These are phyloP conservation scores for Rosa hybrid DNA, from an alignment of 331 rosid genomes.

Conservation along the genomic window DNA sequence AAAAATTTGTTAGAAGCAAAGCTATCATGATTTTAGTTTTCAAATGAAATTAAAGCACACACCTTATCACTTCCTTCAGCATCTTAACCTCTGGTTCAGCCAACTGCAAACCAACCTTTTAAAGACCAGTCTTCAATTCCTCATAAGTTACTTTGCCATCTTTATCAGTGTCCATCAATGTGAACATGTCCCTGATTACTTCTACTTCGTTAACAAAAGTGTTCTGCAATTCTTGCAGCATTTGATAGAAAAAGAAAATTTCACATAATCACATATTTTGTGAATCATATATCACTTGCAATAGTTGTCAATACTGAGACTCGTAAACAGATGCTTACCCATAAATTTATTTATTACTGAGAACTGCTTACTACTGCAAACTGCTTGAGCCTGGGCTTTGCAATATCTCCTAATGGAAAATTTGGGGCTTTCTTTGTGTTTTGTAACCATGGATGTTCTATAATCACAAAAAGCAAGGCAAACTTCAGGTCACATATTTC, in stretches of 20 bases:
- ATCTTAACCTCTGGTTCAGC: constrained; percentile 97
- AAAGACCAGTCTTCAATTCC: constrained; percentile 82
- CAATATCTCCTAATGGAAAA: constrained; percentile 95
- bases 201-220: constrained; percentile 96
- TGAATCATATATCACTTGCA: constrained; percentile 11
- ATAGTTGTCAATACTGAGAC: constrained; percentile 20
- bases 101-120: constrained; percentile 91
- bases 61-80: constrained; percentile 95
- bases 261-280: constrained; percentile 8
- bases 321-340: constrained; percentile 57
- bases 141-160: constrained; percentile 87
- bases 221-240: constrained; percentile 86
- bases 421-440: constrained; percentile 76
- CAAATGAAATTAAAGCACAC: neutral
- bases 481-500: constrained; percentile 22
- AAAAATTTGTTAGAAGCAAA: neutral
- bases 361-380: constrained; percentile 53
- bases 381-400: constrained; percentile 68
- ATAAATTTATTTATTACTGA: constrained; percentile 91
- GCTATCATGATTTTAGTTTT: too few relatives aligned
- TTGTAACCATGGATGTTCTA: constrained; percentile 94
- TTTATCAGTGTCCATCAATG: constrained; percentile 86
- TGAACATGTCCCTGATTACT: constrained; percentile 92
- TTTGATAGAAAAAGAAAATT: constrained; percentile 15
- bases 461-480: constrained; percentile 22